Evolutionary conservation across 306 rosid genomes (phyloP).

Genomic region (Oxytropis ochrocephala): DNA sequence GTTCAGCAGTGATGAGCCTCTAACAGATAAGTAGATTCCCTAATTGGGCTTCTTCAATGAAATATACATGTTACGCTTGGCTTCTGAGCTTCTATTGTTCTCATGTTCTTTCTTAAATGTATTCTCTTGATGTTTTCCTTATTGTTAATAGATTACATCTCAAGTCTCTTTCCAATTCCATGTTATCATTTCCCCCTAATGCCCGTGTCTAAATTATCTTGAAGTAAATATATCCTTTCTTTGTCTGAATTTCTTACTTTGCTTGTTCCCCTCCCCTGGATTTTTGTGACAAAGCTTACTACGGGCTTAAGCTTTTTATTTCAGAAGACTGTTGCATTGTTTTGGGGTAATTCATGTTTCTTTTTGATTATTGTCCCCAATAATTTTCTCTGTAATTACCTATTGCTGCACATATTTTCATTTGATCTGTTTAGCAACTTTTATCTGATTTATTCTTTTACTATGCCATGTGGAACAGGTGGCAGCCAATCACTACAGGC

Average conservation of each 20-base stretch:
- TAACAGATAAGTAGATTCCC: constrained; percentile 30
- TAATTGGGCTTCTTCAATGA: constrained; percentile 31
- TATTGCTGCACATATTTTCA: neutral
- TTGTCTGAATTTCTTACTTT: neutral
- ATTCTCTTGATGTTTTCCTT: neutral
- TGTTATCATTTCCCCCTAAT: neutral
- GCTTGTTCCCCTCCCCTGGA: neutral
- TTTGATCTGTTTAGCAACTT: neutral
- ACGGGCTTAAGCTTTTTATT: neutral
- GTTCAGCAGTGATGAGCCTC: constrained; percentile 44
- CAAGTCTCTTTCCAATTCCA: neutral
- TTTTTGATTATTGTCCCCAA: neutral
- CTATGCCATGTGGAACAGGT: constrained; percentile 32
- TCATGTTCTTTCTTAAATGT: neutral
- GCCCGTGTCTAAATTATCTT: neutral
- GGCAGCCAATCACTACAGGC: constrained; percentile 65
- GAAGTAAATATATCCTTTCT: neutral
- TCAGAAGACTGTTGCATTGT: too few relatives aligned
- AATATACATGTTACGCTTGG: constrained; percentile 50
- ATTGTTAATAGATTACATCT: neutral
- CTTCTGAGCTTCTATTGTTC: constrained; percentile 44
- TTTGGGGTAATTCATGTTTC: neutral
- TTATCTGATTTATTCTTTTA: neutral
- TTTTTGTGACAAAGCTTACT: neutral
- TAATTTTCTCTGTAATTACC: neutral